Evolutionary conservation across 202 grass and related monocot genomes (phyloP), one percentile per base, ranked within the genome.

Genomic region (Carex arenaria): DNA sequence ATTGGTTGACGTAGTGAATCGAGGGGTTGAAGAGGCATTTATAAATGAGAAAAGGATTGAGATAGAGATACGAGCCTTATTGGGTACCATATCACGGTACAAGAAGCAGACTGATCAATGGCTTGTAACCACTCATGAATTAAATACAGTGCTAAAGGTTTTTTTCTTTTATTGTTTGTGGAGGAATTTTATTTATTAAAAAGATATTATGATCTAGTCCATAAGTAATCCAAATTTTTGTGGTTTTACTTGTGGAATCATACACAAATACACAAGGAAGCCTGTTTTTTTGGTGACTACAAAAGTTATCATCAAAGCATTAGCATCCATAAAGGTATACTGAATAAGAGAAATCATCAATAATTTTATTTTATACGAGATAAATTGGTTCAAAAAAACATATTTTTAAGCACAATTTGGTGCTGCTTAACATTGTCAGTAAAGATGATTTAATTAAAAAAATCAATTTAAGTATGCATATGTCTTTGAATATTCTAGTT

Each of bases 21-120:
- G 90, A 56, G 88, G 87, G 61, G 90, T 91, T 61, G 87, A 94
- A 76, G 89, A 91, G 64, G 80, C 93, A 53, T 98, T 93, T 59
- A 79, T 93, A 72, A 92, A 93, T 78, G 92, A 98, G 87, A 95
- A 86, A 77, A 61, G 86, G 28, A 85, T 98, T 26, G 92, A 94
- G 73, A 13, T 86, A 3, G 95, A 98, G 64, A 89, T 94, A 36
- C 89, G 89, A 62, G 83, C 82, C 22, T 90, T 97, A 83, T 54
- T 89, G n/a, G 77, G 67, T 30, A 88, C 87, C 19, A 78, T 94
- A 64, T 60, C 85, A 59, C 78, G 87, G 8, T 92, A 97, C 85
- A 94, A 86, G 87, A 97, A 92, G 67, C 90, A 97, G 84, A 91
- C 87, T 0, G 89, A 94, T 64, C 92, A 86, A 81, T 97, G 94